phyloP scores from a whole-genome alignment of 768 basidiomycete species.

The Mycena vulgaris region DNA sequence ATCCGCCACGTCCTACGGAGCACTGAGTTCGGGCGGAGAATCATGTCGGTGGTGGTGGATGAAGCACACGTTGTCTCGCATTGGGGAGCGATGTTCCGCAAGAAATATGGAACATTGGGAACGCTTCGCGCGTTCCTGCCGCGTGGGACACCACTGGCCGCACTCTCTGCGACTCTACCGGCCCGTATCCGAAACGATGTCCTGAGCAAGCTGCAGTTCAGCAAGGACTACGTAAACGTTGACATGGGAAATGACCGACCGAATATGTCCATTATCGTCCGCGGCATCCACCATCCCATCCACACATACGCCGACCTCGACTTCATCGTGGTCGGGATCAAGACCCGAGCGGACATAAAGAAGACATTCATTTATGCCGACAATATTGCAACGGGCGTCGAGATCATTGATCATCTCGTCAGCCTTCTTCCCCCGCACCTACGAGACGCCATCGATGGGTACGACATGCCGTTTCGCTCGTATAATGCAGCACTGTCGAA shows the following conservation, averaged over 20 bases:
- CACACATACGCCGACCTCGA: conserved; percentile 53
- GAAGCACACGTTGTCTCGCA: conserved; percentile 56
- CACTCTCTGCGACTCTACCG: conserved; percentile 3
- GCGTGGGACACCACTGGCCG: neutral
- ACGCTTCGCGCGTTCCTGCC: conserved; percentile 8
- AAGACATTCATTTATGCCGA: conserved; percentile 5
- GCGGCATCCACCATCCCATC: conserved; percentile 50
- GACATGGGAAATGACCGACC: conserved; percentile 45
- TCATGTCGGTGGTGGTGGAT: conserved; percentile 50
- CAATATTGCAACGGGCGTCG: conserved; percentile 27
- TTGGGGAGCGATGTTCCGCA: conserved; percentile 45
- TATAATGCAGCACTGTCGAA: conserved; percentile 45
- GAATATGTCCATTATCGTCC: conserved; percentile 53
- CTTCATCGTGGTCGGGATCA: conserved; percentile 44
- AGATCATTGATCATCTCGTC: conserved; percentile 45
- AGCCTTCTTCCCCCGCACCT: too few species aligned
- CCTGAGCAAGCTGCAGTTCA: conserved; percentile 19
- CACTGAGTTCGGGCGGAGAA: conserved; percentile 32
- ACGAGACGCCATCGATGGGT: too few species aligned
- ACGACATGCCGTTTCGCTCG: conserved; percentile 39
- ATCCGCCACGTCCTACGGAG: conserved; percentile 45
- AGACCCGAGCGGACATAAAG: neutral
- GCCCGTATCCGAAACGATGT: conserved; percentile 4
- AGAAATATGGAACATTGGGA: conserved; percentile 11
- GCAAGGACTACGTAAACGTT: neutral